Base-by-base conservation (phyloP, 192 early-diverging fungal species). In the Allomyces arbusculus region DNA sequence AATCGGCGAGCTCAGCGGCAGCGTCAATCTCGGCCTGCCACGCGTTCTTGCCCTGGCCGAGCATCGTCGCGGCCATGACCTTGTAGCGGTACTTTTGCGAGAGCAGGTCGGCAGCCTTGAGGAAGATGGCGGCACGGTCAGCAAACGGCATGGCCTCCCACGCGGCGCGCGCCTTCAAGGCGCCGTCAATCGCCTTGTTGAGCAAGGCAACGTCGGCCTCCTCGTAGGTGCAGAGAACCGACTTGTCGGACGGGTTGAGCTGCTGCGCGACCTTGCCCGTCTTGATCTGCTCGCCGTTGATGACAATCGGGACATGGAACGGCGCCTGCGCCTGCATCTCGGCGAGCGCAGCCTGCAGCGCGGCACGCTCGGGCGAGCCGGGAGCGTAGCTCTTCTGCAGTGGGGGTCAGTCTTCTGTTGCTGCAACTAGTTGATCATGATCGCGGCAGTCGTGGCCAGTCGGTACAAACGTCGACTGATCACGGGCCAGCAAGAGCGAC, bases 11-110 rank as follows among this genome's bases (percentile, higher is more conserved):
- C 76, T 97, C 95, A 23, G 92, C 91, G 22, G 90, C 92, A n/a
- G 93, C 84, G 73, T 98, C 95, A 69, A 98, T 98, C 78, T 98
- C 95, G 8, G 95, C 95, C 82, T 98, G 93, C 91, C 93, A 98
- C 63, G 83, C 87, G 74, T 95, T 98, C 82, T 98, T 98, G 25
- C 91, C 91, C 77, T 98, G 95, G 50, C 95, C 95, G 50, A 98
- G 78, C 93, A 98, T 95, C 65, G 95, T 91, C 44, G 92, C 90
- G 19, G 95, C 95, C 83, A 94, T 80, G 61, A 89, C 70, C 76
- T 89, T 83, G 68, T 89, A 91, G 72, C 91, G 83, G 80, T 98
- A 92, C 77, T 98, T 98, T 71, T 73, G 77, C 23, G 89, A 66
- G 10, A 92, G 73, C 63, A 98, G 76, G 74, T 98, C 95, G 65